Percentiles rank a stretch among this genome's conserved stretches.
These are phyloP conservation scores for Epichloe coenophiala DNA, from an alignment of 2,329 filamentous ascomycete genomes.

Conservation along the genomic window DNA sequence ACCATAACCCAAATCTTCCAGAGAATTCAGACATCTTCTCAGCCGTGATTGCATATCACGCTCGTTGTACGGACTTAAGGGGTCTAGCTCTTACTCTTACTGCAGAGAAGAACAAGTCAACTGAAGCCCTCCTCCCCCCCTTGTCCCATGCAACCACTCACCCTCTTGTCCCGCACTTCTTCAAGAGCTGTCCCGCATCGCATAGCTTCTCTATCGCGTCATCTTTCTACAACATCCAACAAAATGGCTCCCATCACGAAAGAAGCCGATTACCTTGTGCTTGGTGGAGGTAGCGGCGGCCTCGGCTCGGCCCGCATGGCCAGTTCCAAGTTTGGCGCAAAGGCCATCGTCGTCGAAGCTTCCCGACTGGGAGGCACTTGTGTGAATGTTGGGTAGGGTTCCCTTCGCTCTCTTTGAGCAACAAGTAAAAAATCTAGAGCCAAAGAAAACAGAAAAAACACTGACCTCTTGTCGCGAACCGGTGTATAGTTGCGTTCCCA, in stretches of 20 bases:
- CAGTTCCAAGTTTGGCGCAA: slow-evolving; percentile 58
- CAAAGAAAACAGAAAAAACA: background rate
- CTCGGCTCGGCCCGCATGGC: slow-evolving; percentile 68
- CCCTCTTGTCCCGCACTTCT: slow-evolving; percentile 6
- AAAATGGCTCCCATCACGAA: slow-evolving; percentile 58
- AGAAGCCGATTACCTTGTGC: slow-evolving; percentile 76
- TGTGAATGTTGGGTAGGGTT: slow-evolving; percentile 68
- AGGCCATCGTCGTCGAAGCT: slow-evolving; percentile 66
- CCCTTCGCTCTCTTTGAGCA: too few relatives aligned
- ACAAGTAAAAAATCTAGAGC: background rate
- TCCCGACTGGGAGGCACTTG: slow-evolving; percentile 71
- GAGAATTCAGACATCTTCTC: background rate
- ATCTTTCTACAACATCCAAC: slow-evolving; percentile 34
- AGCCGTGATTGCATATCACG: background rate
- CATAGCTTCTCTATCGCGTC: slow-evolving; percentile 30
- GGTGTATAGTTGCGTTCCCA: slow-evolving; percentile 59
- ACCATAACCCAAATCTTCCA: background rate
- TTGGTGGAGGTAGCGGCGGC: slow-evolving; percentile 75
- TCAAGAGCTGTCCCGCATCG: slow-evolving; percentile 18
- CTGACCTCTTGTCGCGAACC: background rate
- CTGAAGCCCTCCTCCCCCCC: background rate
- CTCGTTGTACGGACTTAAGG: background rate
- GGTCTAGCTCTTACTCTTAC: background rate
- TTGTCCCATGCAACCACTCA: slow-evolving; percentile 7
- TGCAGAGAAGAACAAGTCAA: too few relatives aligned